Evolutionary conservation across 2,329 filamentous ascomycete species (phyloP), one percentile per base, ranked within the genome.

Genomic region (Aurifilum marmelostoma): DNA sequence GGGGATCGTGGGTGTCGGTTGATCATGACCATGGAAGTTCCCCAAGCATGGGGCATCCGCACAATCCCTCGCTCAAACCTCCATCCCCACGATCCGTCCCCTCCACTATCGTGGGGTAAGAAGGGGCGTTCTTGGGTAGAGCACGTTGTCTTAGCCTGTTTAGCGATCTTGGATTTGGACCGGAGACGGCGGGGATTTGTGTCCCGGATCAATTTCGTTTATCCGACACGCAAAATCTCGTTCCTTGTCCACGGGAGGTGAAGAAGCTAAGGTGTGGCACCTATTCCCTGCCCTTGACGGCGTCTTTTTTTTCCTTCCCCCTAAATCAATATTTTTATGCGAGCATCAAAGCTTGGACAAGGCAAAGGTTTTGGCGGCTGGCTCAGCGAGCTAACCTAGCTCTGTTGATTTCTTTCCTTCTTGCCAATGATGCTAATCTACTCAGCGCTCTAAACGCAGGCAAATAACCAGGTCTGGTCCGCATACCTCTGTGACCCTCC

Each of bases 31-130:
- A 34, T 41, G 41, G 18, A 27, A 50, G 21, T 34, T 34, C 27
- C 59, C 39, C 61, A 24, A 43, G 61, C 32, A 47, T 21, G 61
- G 61, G 18, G 37, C n/a, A n/a, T 32, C 41, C 61, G 61, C 61
- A 63, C 41, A 63, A 47, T 50, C 61, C 8, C 61, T 63, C 61
- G 61, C 61, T 63, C 61, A 63, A 63, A 63, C 32, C 9, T 37
- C 37, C n/a, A 43, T 62, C 59, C 37, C 59, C 59, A 63, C 61
- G 61, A 63, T 32, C 39, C 21, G 27, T 43, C 9, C 24, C 59
- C 24, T 43, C 59, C 59, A 62, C 34, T 43, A 27, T 34, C 61
- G 61, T 50, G 61, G 61, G 61, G 61, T 47, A 63, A n/a, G 24
- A 29, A 29, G n/a, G 50, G n/a, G 24, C 50, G 50, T 54, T 8